These are phyloP conservation scores for Gentiana straminea DNA, from an alignment of 257 asterid species.

Conservation along the genomic window DNA sequence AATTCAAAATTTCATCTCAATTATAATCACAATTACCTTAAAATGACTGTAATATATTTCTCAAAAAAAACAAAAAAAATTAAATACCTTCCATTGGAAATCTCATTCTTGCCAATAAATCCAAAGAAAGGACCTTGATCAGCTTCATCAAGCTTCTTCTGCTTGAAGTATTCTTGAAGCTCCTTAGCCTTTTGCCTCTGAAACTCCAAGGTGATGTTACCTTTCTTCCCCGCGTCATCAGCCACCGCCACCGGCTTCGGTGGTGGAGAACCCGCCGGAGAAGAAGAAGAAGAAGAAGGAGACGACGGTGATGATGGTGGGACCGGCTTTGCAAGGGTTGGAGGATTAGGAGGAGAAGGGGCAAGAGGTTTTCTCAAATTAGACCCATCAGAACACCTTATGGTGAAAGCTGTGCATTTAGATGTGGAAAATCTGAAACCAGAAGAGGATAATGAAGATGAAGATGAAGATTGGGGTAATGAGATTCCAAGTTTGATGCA, in stretches of 20 bases:
- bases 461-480: conserved; percentile 28
- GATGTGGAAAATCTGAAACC: conserved; percentile 35
- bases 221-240: conserved; percentile 31
- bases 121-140: conserved; percentile 94
- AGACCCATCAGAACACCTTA: conserved; percentile 64
- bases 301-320: conserved; percentile 51
- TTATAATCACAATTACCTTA: too few species aligned
- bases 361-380: conserved; percentile 83
- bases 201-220: conserved; percentile 64
- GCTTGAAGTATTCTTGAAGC: conserved; percentile 81
- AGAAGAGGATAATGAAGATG: conserved; percentile 31
- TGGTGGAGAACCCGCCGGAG: conserved; percentile 18
- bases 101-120: conserved; percentile 79
- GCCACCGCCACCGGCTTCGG: conserved; percentile 35
- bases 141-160: conserved; percentile 82
- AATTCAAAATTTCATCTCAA: too few species aligned
- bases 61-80: too few species aligned
- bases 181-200: conserved; percentile 98
- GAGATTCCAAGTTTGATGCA: conserved; percentile 17
- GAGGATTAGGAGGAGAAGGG: conserved; percentile 21
- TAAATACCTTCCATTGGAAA: conserved; percentile 79
- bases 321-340: conserved; percentile 62
- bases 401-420: conserved; percentile 19
- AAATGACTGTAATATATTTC: too few species aligned
- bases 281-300: conserved; percentile 14